phyloP scores from a whole-genome alignment of 2,329 filamentous ascomycete genomes.

The Metarhizium brunneum region DNA sequence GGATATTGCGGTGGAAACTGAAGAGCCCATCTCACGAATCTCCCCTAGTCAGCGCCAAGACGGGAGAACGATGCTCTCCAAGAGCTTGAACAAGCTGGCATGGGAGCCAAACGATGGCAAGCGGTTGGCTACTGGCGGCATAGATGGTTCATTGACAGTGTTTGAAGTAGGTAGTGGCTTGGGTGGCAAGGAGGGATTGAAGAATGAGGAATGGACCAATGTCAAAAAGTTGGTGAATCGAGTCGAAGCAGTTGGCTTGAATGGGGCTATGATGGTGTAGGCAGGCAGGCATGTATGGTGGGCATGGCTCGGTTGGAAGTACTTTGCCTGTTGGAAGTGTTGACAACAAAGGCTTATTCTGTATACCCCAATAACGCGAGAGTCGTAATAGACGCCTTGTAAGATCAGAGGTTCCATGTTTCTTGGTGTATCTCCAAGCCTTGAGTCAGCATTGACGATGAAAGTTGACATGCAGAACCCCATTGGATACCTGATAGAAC shows the following conservation, averaged over 20 bases:
- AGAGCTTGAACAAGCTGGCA: slow-evolving; percentile 86
- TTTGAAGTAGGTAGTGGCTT: slow-evolving; percentile 83
- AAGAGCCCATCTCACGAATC: slow-evolving; percentile 80
- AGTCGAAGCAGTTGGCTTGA: slow-evolving; percentile 53
- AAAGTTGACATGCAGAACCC: no score
- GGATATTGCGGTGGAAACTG: slow-evolving; percentile 87
- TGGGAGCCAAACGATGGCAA: slow-evolving; percentile 91
- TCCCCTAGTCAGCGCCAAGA: slow-evolving; percentile 59
- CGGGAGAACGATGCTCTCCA: slow-evolving; percentile 60
- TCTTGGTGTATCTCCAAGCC: not conserved
- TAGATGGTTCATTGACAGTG: slow-evolving; percentile 82
- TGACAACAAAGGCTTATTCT: not conserved
- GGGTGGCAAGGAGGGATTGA: slow-evolving; percentile 74
- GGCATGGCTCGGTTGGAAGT: not conserved
- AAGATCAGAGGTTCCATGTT: not conserved
- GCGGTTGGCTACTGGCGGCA: slow-evolving; percentile 78
- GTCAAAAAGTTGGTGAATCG: slow-evolving; percentile 83
- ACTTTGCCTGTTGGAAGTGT: not conserved
- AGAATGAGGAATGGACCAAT: slow-evolving; percentile 83
- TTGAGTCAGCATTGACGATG: no score
- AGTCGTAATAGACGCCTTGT: not conserved
- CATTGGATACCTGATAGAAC: no score
- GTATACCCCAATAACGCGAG: slow-evolving; percentile 2
- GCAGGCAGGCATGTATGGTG: not conserved
- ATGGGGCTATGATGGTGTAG: slow-evolving; percentile 28